Evolutionary conservation across 345 rosid species (phyloP), one percentile per base, ranked within the genome.

Genomic region (Trapa incisa): DNA sequence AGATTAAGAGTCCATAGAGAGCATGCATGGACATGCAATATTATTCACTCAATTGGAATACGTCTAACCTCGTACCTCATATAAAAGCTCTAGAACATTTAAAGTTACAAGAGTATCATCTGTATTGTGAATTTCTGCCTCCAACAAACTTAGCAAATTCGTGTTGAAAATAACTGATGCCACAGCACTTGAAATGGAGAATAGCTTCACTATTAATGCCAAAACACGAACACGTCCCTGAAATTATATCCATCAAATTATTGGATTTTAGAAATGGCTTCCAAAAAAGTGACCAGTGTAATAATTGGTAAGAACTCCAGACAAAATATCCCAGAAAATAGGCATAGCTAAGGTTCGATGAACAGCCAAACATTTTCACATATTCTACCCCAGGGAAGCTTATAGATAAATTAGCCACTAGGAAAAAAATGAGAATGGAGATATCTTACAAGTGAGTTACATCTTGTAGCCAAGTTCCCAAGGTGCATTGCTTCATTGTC

Each of bases 151-250:
- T 68, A 93, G 92, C 66, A 93, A 75, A 74, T 87, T 85, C 61
- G 86, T 83, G 60, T 78, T 79, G 78, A 78, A 70, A 65, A 93
- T 68, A 39, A 66, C 79, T 68, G 87, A 87, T 71, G 98, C 97
- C 71, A 90, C 81, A 69, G 76, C 47, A 61, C 75, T 72, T 74
- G 98, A 93, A 73, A 86, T 68, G 69, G 96, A 85, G 75, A 93
- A 93, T 67, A 93, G 80, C 84, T 87, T 88, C 89, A 93, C 97
- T 68, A 93, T 77, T 84, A 93, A 77, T 64, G 97, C 80, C 58
- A 88, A 74, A 64, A 90, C 79, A 54, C 92, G 92, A 6, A 82
- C 86, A 69, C 87, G 96, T 67, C 81, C 98, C 98, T 93, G 87
- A 72, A 82, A 79, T 11, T 58, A 58, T 66, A 64, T 52, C 52